Conservation (phyloP, 2,329 filamentous ascomycete genomes). For the Penicillium sp. region DNA sequence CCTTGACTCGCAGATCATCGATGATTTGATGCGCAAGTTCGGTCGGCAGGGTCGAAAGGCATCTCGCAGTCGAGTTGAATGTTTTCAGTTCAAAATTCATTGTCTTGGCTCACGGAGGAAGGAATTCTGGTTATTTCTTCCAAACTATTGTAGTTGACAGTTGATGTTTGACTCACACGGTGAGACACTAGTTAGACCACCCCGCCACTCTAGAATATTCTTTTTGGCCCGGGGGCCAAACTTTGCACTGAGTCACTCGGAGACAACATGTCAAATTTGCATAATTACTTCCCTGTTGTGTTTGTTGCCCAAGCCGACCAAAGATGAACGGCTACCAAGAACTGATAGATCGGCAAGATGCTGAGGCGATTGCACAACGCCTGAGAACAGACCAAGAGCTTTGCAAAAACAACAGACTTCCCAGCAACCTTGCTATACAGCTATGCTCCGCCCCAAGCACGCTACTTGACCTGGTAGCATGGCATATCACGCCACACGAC, state of each 20-base stretch:
- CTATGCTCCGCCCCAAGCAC: constrained; percentile 14
- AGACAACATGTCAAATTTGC: too few relatives aligned
- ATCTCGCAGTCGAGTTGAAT: neutral
- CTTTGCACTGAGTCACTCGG: neutral
- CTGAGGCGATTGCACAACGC: constrained; percentile 19
- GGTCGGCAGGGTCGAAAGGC: constrained; percentile 12
- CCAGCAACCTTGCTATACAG: constrained; percentile 20
- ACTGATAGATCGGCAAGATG: constrained; percentile 5
- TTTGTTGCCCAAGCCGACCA: too few relatives aligned
- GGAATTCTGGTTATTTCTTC: neutral
- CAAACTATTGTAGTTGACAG: neutral
- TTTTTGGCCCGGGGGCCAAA: neutral
- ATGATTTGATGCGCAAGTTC: constrained; percentile 24
- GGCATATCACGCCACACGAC: constrained; percentile 16
- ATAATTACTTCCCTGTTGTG: too few relatives aligned
- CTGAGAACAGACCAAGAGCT: constrained; percentile 21
- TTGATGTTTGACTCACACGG: neutral
- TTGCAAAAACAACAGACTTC: constrained; percentile 32
- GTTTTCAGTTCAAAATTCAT: neutral
- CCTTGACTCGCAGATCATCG: constrained; percentile 21
- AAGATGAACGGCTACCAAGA: neutral
- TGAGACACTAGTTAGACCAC: too few relatives aligned
- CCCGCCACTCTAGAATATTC: neutral
- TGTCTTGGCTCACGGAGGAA: neutral
- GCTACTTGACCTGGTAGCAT: constrained; percentile 8